Percentiles rank a stretch among this genome's conserved stretches.
Conservation (phyloP, 2,329 filamentous ascomycete genomes). For the Diaporthe humulicola region DNA sequence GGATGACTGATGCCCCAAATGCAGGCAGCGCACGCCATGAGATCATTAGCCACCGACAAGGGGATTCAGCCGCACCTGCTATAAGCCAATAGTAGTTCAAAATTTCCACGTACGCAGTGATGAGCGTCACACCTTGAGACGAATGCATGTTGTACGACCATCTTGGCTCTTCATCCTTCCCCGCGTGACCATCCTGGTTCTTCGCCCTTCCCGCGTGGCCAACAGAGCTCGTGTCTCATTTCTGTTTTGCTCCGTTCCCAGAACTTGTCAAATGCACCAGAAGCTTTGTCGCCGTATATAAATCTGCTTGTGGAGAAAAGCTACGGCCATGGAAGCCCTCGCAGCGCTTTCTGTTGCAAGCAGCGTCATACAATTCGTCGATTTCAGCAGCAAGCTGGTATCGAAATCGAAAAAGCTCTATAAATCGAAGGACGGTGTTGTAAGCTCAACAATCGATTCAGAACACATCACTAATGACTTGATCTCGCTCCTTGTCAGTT, state of each 20-base stretch:
- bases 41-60: too few species aligned
- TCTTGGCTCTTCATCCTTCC: too few species aligned
- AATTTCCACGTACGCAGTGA: background rate
- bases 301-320: background rate
- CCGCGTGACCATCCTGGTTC: too few species aligned
- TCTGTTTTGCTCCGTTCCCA: background rate
- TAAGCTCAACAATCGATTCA: background rate
- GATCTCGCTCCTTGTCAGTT: background rate
- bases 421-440: background rate
- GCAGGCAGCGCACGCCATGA: too few species aligned
- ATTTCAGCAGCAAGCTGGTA: background rate
- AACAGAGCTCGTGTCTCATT: too few species aligned
- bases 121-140: background rate
- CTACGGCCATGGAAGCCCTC: background rate
- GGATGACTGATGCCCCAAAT: too few species aligned
- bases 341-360: background rate
- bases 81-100: background rate
- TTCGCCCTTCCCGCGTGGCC: too few species aligned
- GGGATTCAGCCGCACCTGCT: background rate
- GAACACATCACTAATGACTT: background rate
- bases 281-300: background rate
- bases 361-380: background rate
- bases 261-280: background rate
- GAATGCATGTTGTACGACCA: background rate
- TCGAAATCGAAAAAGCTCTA: background rate